These are phyloP conservation scores for Verticillium nonalfalfae DNA, from an alignment of 2,329 filamentous ascomycete species.

Conservation along the genomic window DNA sequence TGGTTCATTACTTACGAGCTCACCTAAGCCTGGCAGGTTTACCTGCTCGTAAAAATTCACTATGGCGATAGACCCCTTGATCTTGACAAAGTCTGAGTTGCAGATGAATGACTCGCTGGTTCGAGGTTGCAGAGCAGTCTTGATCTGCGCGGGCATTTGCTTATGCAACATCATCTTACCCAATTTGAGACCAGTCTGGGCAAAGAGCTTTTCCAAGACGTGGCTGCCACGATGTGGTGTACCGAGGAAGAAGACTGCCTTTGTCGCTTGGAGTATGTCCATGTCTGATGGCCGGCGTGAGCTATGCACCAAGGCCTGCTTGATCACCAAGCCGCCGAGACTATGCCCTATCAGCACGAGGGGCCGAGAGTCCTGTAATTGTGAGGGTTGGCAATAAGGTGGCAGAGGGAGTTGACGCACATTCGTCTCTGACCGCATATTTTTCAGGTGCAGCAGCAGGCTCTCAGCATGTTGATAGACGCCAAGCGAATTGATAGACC, in stretches of 20 bases:
- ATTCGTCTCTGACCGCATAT: not conserved
- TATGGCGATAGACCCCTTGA: constrained; percentile 1
- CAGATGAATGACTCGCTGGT: constrained; percentile 3
- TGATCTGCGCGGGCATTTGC: constrained; percentile 3
- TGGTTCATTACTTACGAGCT: not conserved
- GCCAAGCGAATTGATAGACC: not conserved
- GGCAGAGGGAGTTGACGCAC: not conserved
- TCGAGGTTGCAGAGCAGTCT: constrained; percentile 3
- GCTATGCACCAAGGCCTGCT: not conserved
- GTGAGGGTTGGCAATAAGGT: too few species aligned
- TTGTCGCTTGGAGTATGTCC: constrained; percentile 1
- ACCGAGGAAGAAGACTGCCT: constrained; percentile 1
- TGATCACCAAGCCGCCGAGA: not conserved
- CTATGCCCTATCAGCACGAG: not conserved
- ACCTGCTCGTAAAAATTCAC: constrained; percentile 9
- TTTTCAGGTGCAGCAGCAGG: constrained; percentile 3
- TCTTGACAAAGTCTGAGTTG: constrained; percentile 6
- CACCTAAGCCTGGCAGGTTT: not conserved
- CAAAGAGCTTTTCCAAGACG: not conserved
- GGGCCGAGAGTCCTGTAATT: not conserved
- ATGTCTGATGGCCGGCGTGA: not conserved
- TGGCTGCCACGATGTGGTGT: constrained; percentile 3
- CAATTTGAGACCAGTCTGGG: constrained; percentile 2
- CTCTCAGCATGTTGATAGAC: constrained; percentile 7
- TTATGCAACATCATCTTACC: constrained; percentile 2